Conservation (phyloP, 805 yeast species). For the Teunomyces kruisii region DNA sequence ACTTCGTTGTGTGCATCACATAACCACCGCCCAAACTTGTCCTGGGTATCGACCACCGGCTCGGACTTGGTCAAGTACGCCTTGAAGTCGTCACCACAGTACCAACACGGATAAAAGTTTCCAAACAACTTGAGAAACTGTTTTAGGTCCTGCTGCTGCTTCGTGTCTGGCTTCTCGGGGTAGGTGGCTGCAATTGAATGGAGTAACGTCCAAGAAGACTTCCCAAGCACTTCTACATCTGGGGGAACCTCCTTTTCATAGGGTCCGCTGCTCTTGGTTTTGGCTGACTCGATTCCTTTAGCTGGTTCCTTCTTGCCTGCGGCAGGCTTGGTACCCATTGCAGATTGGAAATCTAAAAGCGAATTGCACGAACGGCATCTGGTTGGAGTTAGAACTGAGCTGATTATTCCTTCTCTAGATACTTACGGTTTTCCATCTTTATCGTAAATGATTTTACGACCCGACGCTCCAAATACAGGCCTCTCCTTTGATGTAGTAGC, state of each 20-base stretch:
- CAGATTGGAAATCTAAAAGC: conserved; percentile 74
- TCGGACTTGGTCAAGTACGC: conserved; percentile 52
- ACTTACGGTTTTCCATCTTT: conserved; percentile 93
- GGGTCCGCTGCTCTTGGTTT: conserved; percentile 7
- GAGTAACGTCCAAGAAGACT: conserved; percentile 87
- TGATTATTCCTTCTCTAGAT: background rate
- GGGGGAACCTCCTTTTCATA: conserved; percentile 65
- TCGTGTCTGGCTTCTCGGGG: conserved; percentile 63
- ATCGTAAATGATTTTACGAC: conserved; percentile 72
- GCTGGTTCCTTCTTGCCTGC: conserved; percentile 6
- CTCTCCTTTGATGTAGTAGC: conserved; percentile 6
- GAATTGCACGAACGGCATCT: conserved; percentile 90
- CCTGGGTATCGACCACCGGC: conserved; percentile 65
- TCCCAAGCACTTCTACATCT: conserved; percentile 77
- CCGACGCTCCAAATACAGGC: conserved; percentile 56
- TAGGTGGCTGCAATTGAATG: conserved; percentile 90
- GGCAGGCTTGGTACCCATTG: conserved; percentile 25
- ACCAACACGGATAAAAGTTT: conserved; percentile 88
- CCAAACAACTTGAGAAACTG: conserved; percentile 71
- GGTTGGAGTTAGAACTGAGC: conserved; percentile 2
- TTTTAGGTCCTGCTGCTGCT: conserved; percentile 69
- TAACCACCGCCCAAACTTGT: conserved; percentile 84
- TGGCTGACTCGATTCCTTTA: conserved; percentile 4
- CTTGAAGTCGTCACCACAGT: conserved; percentile 85
- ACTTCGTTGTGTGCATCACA: conserved; percentile 95